Base-by-base conservation (phyloP, 441 rosid genomes). In the Gossypium gossypioides region DNA sequence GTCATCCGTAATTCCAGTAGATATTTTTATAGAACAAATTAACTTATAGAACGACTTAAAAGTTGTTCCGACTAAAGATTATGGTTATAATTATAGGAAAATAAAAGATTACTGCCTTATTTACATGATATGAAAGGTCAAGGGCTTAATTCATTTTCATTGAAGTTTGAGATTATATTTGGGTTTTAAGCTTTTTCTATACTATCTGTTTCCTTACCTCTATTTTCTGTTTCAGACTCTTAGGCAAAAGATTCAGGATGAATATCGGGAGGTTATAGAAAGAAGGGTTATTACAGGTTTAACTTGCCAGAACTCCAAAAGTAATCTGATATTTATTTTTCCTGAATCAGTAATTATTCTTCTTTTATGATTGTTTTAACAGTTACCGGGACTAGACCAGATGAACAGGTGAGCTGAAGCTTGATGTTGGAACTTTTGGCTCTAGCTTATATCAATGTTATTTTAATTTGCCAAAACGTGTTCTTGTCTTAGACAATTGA, bases 201-300 rank as follows among this genome's bases (percentile, higher is more conserved):
- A 9, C 24, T 44, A 15, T 37, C 25, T 15, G 58, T 27, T 44
- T 77, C 74, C 80, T 79, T 44, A 83, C 59, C 42, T 15, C 68
- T 27, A 19, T 57, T 57, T 40, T 66, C 65, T 76, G 64, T 76
- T 72, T 61, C 89, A 93, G 98, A 86, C 88, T 57, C 83, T 93
- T 44, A 78, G 98, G 69, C 91, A 87, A 74, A 89, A 76, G 75
- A 91, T 93, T 25, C 98, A 87, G 77, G 88, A 91, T 24, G 97
- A 89, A 78, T 90, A 93, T 77, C 96, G 96, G 2, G 92, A 88
- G 63, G 91, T 93, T 72, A 93, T 91, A 42, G 96, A 89, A 75
- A 84, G 97, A 81, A 88, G 98, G 72, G 82, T 93, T 73, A 81
- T 83, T 65, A 91, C 96, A 76, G 98, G 98, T 90, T 78, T 72